Percentiles rank a stretch among this genome's conserved stretches.
These are phyloP conservation scores for Xanthoconium purpureum DNA, from an alignment of 768 basidiomycete genomes.

Conservation along the genomic window DNA sequence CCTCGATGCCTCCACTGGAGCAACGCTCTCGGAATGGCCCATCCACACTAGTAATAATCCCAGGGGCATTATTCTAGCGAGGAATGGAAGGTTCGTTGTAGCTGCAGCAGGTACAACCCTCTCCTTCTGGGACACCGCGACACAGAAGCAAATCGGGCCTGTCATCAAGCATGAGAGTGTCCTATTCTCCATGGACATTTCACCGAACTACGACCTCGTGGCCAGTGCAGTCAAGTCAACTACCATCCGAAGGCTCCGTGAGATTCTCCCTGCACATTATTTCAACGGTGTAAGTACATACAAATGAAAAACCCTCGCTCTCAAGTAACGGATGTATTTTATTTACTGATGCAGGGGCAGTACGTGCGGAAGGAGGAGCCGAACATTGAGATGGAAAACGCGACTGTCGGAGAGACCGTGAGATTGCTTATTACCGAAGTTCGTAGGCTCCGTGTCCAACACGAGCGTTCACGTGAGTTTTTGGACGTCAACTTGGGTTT, in stretches of 20 bases:
- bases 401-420: neutral
- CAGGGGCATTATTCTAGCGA: neutral
- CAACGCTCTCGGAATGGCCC: neutral
- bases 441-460: neutral
- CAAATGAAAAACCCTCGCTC: neutral
- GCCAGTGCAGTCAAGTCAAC: neutral
- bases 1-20: neutral
- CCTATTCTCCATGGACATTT: slow-evolving; percentile 7
- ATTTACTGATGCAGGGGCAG: neutral
- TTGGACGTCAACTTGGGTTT: no score
- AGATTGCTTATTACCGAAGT: slow-evolving; percentile 1
- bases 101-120: neutral
- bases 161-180: neutral
- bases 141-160: slow-evolving; percentile 1
- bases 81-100: slow-evolving; percentile 10
- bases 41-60: neutral
- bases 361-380: neutral
- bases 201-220: slow-evolving; percentile 3
- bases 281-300: neutral
- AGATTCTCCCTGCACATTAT: slow-evolving; percentile 1
- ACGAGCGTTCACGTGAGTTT: slow-evolving; percentile 7
- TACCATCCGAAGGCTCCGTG: slow-evolving; percentile 1
- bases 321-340: neutral
- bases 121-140: slow-evolving; percentile 15
- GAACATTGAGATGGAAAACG: neutral